Conservation (phyloP, 2,329 filamentous ascomycete genomes). For the Fusarium succisae region DNA sequence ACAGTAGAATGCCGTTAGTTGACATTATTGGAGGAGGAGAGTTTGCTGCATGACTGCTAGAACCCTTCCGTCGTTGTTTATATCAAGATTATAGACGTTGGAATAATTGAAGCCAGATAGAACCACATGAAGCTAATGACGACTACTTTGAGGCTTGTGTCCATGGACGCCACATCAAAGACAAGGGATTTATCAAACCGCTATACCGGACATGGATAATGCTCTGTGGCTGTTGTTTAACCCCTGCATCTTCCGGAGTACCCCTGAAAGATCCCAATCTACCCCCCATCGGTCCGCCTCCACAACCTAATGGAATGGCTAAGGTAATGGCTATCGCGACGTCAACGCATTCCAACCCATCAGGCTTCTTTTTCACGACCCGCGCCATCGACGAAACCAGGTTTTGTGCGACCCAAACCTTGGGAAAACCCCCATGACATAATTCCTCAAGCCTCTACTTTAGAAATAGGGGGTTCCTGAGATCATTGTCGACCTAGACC, state of each 20-base stretch:
- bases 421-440: conserved; percentile 3
- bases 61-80: background rate
- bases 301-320: conserved; percentile 14
- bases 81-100: background rate
- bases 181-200: background rate
- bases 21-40: background rate
- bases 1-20: conserved; percentile 4
- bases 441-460: background rate
- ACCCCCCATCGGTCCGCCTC: conserved; percentile 20
- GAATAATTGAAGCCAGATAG: conserved; percentile 20
- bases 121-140: conserved; percentile 23
- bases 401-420: conserved; percentile 1
- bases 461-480: background rate
- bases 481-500: conserved; percentile 15
- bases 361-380: conserved; percentile 10
- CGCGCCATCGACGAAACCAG: conserved; percentile 29
- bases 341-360: conserved; percentile 33
- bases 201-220: conserved; percentile 16
- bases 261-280: conserved; percentile 28
- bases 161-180: conserved; percentile 7
- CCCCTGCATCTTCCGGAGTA: conserved; percentile 33
- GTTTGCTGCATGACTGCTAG: conserved; percentile 7
- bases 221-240: conserved; percentile 20
- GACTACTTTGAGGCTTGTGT: conserved; percentile 21
- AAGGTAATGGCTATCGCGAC: conserved; percentile 25